phyloP scores from a whole-genome alignment of 2,329 filamentous ascomycete species.

The Chrysoporthe austroafricana region DNA sequence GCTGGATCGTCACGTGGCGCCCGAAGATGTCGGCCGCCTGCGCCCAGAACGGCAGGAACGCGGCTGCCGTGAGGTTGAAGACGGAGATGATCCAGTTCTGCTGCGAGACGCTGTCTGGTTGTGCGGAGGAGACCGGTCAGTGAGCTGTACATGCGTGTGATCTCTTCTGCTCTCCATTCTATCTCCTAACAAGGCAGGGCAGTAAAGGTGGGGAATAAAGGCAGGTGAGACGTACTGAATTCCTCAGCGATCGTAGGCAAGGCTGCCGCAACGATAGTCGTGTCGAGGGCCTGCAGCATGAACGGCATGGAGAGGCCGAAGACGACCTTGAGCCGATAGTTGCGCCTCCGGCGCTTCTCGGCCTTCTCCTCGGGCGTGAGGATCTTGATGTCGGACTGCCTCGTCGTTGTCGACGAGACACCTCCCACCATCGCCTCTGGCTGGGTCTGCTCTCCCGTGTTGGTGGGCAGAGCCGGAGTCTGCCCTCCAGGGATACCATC shows the following conservation, averaged over 20 bases:
- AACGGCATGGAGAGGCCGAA: slow-evolving; percentile 63
- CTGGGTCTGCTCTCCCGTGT: slow-evolving; percentile 10
- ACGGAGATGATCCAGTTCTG: slow-evolving; percentile 72
- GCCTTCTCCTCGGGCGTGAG: slow-evolving; percentile 35
- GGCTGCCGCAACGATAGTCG: slow-evolving; percentile 65
- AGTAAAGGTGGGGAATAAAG: too few relatives aligned
- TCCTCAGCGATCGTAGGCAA: slow-evolving; percentile 66
- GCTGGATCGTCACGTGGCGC: slow-evolving; percentile 61
- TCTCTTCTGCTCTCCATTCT: background rate
- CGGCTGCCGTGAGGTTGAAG: slow-evolving; percentile 69
- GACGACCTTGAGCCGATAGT: slow-evolving; percentile 63
- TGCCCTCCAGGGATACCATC: background rate
- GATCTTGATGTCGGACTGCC: background rate
- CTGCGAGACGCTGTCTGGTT: slow-evolving; percentile 54
- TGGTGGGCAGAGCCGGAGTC: background rate
- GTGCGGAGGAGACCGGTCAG: slow-evolving; percentile 1
- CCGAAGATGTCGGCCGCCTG: slow-evolving; percentile 69
- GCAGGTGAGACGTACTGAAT: slow-evolving; percentile 51
- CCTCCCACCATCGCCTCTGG: too few relatives aligned
- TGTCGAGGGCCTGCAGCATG: slow-evolving; percentile 64
- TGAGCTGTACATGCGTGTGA: background rate
- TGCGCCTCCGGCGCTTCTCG: slow-evolving; percentile 39
- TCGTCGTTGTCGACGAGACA: background rate
- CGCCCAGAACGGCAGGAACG: slow-evolving; percentile 69
- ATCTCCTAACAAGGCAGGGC: background rate